These are phyloP conservation scores for Acer campestre DNA, from an alignment of 345 rosid genomes.

Conservation along the genomic window DNA sequence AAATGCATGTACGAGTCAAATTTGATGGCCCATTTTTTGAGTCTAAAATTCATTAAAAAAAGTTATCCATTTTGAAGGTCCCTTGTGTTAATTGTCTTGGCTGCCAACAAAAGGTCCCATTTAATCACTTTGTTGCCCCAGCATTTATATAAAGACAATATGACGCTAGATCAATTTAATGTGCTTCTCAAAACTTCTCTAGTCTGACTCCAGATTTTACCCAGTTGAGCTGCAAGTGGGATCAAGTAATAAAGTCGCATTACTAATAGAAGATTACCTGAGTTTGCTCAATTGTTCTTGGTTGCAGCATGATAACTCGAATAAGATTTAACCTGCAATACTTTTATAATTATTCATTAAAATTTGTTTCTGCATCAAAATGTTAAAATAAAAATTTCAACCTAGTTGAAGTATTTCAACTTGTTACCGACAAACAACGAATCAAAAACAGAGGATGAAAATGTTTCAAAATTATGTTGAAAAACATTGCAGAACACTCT, in stretches of 20 bases:
- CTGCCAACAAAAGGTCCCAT: constrained; percentile 23
- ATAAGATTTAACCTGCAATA: not conserved
- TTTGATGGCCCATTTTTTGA: constrained; percentile 1
- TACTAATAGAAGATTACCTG: not conserved
- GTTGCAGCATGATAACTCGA: not conserved
- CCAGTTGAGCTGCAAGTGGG: constrained; percentile 21
- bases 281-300: not conserved
- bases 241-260: not conserved
- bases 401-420: not conserved
- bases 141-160: constrained; percentile 11
- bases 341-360: not conserved
- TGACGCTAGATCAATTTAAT: constrained; percentile 13
- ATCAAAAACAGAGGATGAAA: not conserved
- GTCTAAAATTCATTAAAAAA: constrained; percentile 7
- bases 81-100: not conserved
- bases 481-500: not conserved
- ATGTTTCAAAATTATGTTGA: not conserved
- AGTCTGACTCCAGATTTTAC: constrained; percentile 1
- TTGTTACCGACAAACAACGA: not conserved
- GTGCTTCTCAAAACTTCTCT: constrained; percentile 10
- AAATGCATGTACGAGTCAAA: not conserved
- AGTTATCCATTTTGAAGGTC: not conserved
- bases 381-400: not conserved
- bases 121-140: constrained; percentile 14
- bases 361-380: not conserved